Base-by-base conservation (phyloP, 2,329 filamentous ascomycete genomes). In the Pseudofabraea citricarpa region DNA sequence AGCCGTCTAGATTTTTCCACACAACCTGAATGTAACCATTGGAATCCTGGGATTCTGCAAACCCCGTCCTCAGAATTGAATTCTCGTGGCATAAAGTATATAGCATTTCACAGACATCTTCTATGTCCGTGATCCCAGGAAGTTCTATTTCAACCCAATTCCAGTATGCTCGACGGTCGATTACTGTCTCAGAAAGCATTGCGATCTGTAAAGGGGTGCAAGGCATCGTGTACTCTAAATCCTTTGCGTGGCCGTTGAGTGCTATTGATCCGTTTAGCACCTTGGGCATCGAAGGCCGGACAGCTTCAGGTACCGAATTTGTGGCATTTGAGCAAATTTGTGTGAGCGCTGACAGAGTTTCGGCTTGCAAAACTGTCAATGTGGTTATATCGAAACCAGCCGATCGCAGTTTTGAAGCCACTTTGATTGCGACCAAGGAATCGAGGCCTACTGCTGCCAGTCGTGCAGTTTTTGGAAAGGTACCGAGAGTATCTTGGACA, bases 151-250 rank as follows among this genome's bases (percentile, higher is more conserved):
- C 76, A 9, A 93, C 68, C 69, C 82, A 83, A 54, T 95, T 96
- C 64, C 84, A 86, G 58, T 96, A 95, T 6, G 82, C 73, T 36
- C 64, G 65, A 2, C 70, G 50, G 47, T 82, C 70, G 15, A 68
- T 70, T 3, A 72, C 63, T 1, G 87, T 90, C 64, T 95, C 88
- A 0, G 78, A 72, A 13, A 95, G 71, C 88, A 95, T 94, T 2
- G 87, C 82, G 15, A 75, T 68, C 55, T 96, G 90, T 8, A 93
- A 70, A 12, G 81, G 74, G 4, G 83, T 90, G 59, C 87, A 93
- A 4, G 74, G 73, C 15, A 76, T 56, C 4, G 79, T 61, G 5
- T 48, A 53, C 3, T 74, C 59, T n/a, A 82, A 55, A 19, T 67
- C 62, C 24, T 71, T 64, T 8, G 71, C 49, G 2, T 61, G 43